A percentile compares a stretch with the other conserved stretches of the same genome.
Conservation (phyloP, 2,329 filamentous ascomycete genomes). For the Colletotrichum acutatum region DNA sequence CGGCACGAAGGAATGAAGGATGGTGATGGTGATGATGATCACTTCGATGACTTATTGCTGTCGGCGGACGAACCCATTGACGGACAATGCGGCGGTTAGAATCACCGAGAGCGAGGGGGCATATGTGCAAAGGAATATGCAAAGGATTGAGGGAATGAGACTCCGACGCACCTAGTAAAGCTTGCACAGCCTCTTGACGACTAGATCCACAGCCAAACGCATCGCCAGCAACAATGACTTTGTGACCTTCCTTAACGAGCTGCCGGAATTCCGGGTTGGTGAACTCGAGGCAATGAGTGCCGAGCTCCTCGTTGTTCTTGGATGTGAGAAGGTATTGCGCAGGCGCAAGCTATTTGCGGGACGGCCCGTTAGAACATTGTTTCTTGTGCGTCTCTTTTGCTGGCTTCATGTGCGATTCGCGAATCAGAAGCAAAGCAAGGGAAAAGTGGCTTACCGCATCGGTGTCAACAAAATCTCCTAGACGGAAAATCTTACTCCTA, state of each 20-base stretch:
- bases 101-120: background rate
- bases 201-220: conserved; percentile 59
- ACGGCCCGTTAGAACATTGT: conserved; percentile 19
- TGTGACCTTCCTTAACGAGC: conserved; percentile 37
- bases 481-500: conserved; percentile 32
- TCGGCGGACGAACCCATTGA: background rate
- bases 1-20: background rate
- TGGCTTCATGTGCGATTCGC: conserved; percentile 31
- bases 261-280: conserved; percentile 35
- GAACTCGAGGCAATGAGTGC: conserved; percentile 38
- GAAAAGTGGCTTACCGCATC: conserved; percentile 31
- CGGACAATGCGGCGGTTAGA: background rate
- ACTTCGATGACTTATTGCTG: background rate
- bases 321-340: conserved; percentile 48
- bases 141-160: too few relatives aligned
- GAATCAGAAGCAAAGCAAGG: background rate
- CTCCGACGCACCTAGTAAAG: conserved; percentile 43
- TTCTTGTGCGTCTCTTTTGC: conserved; percentile 6
- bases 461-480: conserved; percentile 38
- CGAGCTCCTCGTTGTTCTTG: conserved; percentile 37
- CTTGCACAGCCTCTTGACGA: conserved; percentile 54
- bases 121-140: background rate
- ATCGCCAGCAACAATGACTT: conserved; percentile 56
- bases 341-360: conserved; percentile 48
- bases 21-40: background rate